Evolutionary conservation across 352 stramenopile genomes (phyloP), one percentile per base, ranked within the genome.

Genomic region (Phytophthora kernoviae): DNA sequence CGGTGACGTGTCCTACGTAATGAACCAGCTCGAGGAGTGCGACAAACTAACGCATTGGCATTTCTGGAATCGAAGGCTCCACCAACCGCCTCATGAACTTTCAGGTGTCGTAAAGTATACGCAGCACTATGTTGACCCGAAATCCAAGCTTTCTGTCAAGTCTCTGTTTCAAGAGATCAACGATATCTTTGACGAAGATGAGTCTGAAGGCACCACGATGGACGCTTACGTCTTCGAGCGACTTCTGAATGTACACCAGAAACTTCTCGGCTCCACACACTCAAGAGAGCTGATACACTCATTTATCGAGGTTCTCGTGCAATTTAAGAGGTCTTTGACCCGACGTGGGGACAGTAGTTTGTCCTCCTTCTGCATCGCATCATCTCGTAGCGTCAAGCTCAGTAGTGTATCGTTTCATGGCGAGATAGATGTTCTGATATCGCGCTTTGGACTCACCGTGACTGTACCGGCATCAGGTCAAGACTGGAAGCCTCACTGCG

Each of bases 351-450:
- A 51, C 15, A 58, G 39, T 36, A 62, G 37, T 37, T 12, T 54
- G 15, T 57, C 53, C 43, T 63, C 52, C 10, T 69, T 61, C 27
- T 62, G 49, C 15, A 24, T 65, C 15, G 53, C 34, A 24, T 58
- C 45, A 40, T 69, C 42, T 24, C 64, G 45, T 21, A 73, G 59
- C 20, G 34, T 55, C 27, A 46, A 68, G 5, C 42, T 58, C 43
- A 60, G 20, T 17, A 70, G 27, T 17, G 32, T 50, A 8, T 70
- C 48, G 0, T 62, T 67, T 24, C 57, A 64, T 14, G 30, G 51
- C 15, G 60, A 70, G 21, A 70, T 74, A 18, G 54, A 67, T 44
- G 45, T 33, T 50, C 47, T 74, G 39, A 34, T 62, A 40, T 45
- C 58, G 22, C 64, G 65, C 17, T 63, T 52, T 41, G 52, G 52